Evolutionary conservation across 2,329 filamentous ascomycete genomes (phyloP), one percentile per base, ranked within the genome.

Genomic region (Pseudogymnoascus sp.): DNA sequence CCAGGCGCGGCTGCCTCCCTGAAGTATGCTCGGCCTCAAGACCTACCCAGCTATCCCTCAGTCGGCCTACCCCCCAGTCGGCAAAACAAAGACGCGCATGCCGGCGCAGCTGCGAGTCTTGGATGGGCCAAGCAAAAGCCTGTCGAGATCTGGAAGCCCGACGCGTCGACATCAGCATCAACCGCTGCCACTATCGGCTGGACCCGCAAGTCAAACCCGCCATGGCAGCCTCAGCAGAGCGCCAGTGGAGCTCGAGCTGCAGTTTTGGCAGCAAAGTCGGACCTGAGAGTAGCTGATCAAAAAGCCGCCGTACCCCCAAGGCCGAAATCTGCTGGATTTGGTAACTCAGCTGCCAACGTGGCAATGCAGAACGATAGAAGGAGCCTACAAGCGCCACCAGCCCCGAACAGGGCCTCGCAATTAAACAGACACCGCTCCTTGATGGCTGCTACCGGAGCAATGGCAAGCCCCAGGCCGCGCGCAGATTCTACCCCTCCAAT

Each of bases 361-460:
- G 87, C 87, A n/a, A 85, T 89, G 73, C 81, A 80, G 66, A 82
- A 79, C 53, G 80, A 81, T 63, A 72, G 73, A 12, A 64, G 69
- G 61, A 63, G 67, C 62, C 74, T 73, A 35, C 69, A 78, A 40
- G 78, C 75, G 65, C 76, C 78, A 4, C 78, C 35, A 6, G 19
- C 59, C 3, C 35, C 59, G 0, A 26, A 38, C 10, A 38, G 33
- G 22, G 35, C 59, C 1, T 40, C 59, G 22, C 35, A 38, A 77
- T 37, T 77, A 78, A 66, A 79, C 76, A 19, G 80, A 37, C 83
- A 84, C 65, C 87, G 84, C 64, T 91, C 91, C 1, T 79, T 93
- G 56, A 78, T 84, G 37, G 91, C 91, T 43, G 92, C 91, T 11
- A 89, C 88, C 60, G 90, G 86, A 28, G 91, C 91, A n/a, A 87